Percentiles rank a stretch among this genome's conserved stretches.
These are phyloP conservation scores for Macroventuria anomochaeta DNA, from an alignment of 2,329 filamentous ascomycete species.

Conservation along the genomic window DNA sequence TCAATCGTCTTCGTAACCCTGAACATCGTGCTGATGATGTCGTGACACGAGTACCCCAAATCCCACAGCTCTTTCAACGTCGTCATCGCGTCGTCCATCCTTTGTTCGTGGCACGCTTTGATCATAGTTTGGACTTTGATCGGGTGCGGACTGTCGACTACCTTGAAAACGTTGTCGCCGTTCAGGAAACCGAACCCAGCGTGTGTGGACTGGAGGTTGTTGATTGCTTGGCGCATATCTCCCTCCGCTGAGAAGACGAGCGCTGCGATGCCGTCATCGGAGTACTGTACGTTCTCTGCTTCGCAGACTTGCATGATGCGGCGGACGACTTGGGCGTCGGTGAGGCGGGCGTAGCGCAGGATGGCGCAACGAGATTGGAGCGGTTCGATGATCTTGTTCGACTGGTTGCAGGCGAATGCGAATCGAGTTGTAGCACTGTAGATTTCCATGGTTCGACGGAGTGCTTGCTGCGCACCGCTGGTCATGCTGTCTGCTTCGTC, in stretches of 20 bases:
- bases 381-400: slow-evolving; percentile 99
- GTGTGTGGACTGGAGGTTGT: slow-evolving; percentile 92
- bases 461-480: slow-evolving; percentile 90
- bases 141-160: slow-evolving; percentile 95
- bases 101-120: slow-evolving; percentile 92
- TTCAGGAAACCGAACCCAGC: slow-evolving; percentile 97
- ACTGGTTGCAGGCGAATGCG: slow-evolving; percentile 97
- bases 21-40: slow-evolving; percentile 99
- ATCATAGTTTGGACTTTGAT: slow-evolving; percentile 99
- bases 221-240: slow-evolving; percentile 98
- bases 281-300: slow-evolving; percentile 87
- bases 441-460: slow-evolving; percentile 97
- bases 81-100: slow-evolving; percentile 86
- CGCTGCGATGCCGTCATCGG: slow-evolving; percentile 93
- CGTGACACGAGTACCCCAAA: slow-evolving; percentile 95
- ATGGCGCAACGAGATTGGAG: slow-evolving; percentile 96
- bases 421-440: slow-evolving; percentile 96
- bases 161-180: slow-evolving; percentile 96
- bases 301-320: slow-evolving; percentile 90
- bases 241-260: slow-evolving; percentile 96
- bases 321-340: slow-evolving; percentile 90
- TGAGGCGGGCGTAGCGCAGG: slow-evolving; percentile 88
- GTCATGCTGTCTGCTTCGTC: slow-evolving; percentile 99
- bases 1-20: slow-evolving; percentile 95
- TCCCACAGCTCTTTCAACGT: slow-evolving; percentile 90